phyloP scores from a whole-genome alignment of 345 rosid species.

The Arabidopsis suecica region DNA sequence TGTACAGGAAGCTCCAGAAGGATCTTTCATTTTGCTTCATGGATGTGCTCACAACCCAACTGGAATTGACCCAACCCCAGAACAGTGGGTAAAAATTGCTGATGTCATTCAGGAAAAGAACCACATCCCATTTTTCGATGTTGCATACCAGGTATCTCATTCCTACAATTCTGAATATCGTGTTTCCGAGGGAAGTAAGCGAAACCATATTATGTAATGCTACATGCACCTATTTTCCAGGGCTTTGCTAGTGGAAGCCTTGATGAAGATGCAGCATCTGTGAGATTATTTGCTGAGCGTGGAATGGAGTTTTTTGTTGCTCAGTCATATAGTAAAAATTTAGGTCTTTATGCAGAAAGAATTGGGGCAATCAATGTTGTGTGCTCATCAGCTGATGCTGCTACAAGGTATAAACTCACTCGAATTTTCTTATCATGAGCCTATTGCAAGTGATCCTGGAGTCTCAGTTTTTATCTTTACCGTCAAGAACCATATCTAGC shows the following conservation, averaged over 20 bases:
- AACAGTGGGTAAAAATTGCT: conserved; percentile 90
- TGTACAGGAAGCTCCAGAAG: conserved; percentile 89
- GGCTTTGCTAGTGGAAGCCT: conserved; percentile 99
- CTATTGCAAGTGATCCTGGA: background rate
- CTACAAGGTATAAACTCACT: conserved; percentile 60
- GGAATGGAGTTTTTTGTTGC: conserved; percentile 91
- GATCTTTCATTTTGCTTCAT: conserved; percentile 91
- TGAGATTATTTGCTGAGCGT: conserved; percentile 82
- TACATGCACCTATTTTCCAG: conserved; percentile 45
- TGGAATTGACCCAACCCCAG: conserved; percentile 95
- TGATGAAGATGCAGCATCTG: conserved; percentile 87
- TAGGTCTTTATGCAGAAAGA: conserved; percentile 93
- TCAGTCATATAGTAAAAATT: conserved; percentile 95
- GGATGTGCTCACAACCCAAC: conserved; percentile 99
- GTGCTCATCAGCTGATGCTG: conserved; percentile 86
- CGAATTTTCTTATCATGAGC: background rate
- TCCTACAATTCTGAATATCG: background rate
- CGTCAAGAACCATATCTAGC: background rate
- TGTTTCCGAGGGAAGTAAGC: background rate
- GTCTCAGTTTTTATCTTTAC: background rate
- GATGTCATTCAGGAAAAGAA: conserved; percentile 92
- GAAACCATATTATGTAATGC: background rate
- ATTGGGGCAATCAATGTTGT: conserved; percentile 91
- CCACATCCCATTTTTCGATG: conserved; percentile 93
- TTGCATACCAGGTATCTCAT: conserved; percentile 85